Evolutionary conservation across 1,284 basidiomycete species (phyloP), one percentile per base, ranked within the genome.

Genomic region (Cryptococcus jaspeensis): DNA sequence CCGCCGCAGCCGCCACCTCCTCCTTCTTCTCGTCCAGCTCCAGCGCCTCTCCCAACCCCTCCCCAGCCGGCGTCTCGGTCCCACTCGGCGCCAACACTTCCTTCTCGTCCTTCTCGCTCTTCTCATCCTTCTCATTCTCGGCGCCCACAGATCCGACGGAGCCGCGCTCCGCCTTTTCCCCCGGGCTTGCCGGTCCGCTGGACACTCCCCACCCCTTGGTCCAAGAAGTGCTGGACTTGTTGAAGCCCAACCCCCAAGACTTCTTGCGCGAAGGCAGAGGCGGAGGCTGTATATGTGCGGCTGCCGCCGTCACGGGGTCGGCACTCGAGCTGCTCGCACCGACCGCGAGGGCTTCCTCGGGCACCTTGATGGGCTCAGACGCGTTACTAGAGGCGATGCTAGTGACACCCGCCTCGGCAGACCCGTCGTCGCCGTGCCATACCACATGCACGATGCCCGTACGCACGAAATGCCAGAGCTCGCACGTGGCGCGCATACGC

Each of bases 391-490:
- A 18, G 32, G n/a, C 22, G 45, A 7, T 12, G 40, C 38, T 15
- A 25, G 16, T 40, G 36, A 12, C 38, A 42, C 47, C n/a, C 18
- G 56, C 57, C 4, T 62, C 3, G 78, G 68, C 8, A 75, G 73
- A 43, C 71, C 75, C 67, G 60, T 76, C 78, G 59, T 88, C 89
- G 63, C 93, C 91, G 57, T 90, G 85, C 88, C 93, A 92, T 2
- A 96, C 79, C 54, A 86, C 87, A 59, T 91, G 88, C 32, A 95
- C 81, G 56, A 96, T 81, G 16, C 87, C 84, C 1, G 84, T 85
- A 32, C 91, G 85, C 40, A 96, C 84, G 71, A 91, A 96, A 20
- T 88, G 85, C 91, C 93, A 96, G 23, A 96, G 80, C 11, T 88
- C 88, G 74, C 92, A 95, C 18, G 92, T 91, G n/a, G 87, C 83